phyloP scores from a whole-genome alignment of 805 yeast species.

The Starmerella asiatica region DNA sequence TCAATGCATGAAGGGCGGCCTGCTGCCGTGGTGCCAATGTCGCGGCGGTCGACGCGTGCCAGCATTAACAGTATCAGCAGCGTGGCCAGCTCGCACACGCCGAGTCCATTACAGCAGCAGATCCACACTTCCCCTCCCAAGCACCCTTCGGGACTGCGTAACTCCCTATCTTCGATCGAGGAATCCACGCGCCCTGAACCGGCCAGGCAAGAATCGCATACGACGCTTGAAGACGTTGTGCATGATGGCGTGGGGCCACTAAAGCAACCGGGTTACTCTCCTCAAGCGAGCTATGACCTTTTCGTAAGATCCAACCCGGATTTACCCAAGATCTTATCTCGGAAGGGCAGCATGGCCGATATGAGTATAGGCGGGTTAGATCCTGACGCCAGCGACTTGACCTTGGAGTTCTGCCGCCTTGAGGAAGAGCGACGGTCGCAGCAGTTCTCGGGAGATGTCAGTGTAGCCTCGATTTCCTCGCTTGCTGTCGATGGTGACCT shows the following conservation, averaged over 20 bases:
- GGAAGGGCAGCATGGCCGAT: neutral
- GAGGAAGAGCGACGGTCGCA: slow-evolving; percentile 5
- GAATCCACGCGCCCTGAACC: too few species aligned
- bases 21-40: neutral
- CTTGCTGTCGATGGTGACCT: slow-evolving; percentile 2
- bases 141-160: neutral
- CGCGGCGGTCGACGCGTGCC: neutral
- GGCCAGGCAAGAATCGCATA: too few species aligned
- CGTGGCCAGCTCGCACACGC: neutral
- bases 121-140: neutral
- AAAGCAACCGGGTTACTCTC: neutral
- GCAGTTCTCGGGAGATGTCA: slow-evolving; percentile 2
- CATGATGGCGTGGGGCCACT: too few species aligned
- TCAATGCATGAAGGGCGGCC: too few species aligned
- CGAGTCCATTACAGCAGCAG: slow-evolving; percentile 1
- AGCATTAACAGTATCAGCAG: neutral
- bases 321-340: neutral
- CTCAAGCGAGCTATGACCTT: neutral
- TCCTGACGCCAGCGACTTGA: slow-evolving; percentile 27
- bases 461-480: slow-evolving; percentile 4
- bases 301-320: neutral
- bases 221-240: too few species aligned
- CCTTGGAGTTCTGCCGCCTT: slow-evolving; percentile 21
- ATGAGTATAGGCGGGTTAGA: slow-evolving; percentile 25
- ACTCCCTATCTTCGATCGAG: slow-evolving; percentile 7